These are phyloP conservation scores for Astrothelium macrocarpum DNA, from an alignment of 495 filamentous ascomycete genomes.

Conservation along the genomic window DNA sequence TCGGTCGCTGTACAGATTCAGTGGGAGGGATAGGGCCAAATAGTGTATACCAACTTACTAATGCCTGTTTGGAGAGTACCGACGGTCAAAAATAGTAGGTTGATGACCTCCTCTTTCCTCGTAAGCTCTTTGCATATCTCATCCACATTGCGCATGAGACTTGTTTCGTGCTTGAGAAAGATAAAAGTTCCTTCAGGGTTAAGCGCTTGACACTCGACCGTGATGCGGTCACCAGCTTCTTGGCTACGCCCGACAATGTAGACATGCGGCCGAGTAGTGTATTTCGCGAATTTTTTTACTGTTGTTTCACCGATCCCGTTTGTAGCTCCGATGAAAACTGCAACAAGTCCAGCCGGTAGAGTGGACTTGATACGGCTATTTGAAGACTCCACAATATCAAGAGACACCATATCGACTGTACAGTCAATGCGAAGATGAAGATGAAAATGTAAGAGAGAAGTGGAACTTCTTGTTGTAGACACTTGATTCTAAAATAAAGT, in stretches of 20 bases:
- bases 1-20: slow-evolving; percentile 17
- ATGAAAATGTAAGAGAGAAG: neutral
- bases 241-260: slow-evolving; percentile 43
- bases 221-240: slow-evolving; percentile 37
- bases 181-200: slow-evolving; percentile 32
- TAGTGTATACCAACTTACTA: slow-evolving; percentile 4
- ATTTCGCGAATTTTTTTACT: slow-evolving; percentile 45
- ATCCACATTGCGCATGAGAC: slow-evolving; percentile 38
- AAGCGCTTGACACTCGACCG: slow-evolving; percentile 35
- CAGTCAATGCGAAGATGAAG: neutral
- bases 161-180: slow-evolving; percentile 50
- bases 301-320: slow-evolving; percentile 54
- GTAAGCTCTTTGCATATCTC: slow-evolving; percentile 47
- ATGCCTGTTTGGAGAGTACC: slow-evolving; percentile 6
- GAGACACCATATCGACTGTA: slow-evolving; percentile 10
- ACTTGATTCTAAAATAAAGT: neutral
- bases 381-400: slow-evolving; percentile 8
- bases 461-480: neutral
- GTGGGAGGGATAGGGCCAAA: neutral
- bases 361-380: slow-evolving; percentile 25
- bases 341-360: slow-evolving; percentile 38
- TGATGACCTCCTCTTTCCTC: slow-evolving; percentile 43
- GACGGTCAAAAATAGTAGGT: slow-evolving; percentile 49
- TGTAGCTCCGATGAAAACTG: slow-evolving; percentile 56
- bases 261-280: slow-evolving; percentile 39